Conservation (phyloP, 176 grass and related monocot species). For the Alloteropsis semialata region DNA sequence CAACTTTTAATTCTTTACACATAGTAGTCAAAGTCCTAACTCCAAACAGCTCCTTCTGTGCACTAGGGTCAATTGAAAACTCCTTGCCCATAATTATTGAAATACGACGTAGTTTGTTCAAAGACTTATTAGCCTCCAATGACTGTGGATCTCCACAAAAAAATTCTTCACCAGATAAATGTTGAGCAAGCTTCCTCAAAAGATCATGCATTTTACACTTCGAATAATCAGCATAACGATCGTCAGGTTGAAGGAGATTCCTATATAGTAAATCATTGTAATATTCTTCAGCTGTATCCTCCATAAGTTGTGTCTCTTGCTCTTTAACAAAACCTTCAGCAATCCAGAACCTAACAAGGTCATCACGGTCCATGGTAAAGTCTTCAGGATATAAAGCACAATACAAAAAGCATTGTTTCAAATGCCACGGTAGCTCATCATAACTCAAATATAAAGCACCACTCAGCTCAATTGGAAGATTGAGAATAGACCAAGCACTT, state of each 20-base stretch:
- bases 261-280: not conserved
- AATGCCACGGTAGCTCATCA: no score
- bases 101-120: not conserved
- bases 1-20: not conserved
- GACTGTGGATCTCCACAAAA: not conserved
- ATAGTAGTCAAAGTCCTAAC: no score
- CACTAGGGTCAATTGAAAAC: no score
- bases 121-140: not conserved
- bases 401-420: no score
- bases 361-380: no score
- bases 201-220: not conserved
- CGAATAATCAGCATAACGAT: not conserved
- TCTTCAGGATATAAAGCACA: no score
- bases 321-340: not conserved
- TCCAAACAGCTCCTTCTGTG: no score
- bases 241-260: not conserved
- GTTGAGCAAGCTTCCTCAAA: not conserved
- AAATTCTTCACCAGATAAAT: not conserved
- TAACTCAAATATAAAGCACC: no score
- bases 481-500: no score
- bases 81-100: not conserved
- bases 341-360: not conserved
- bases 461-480: no score
- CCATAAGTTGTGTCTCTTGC: not conserved
- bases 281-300: not conserved